A percentile compares a stretch with the other conserved stretches of the same genome.
phyloP scores from a whole-genome alignment of 2,329 filamentous ascomycete genomes.

The Arthrobotrys megalospora region DNA sequence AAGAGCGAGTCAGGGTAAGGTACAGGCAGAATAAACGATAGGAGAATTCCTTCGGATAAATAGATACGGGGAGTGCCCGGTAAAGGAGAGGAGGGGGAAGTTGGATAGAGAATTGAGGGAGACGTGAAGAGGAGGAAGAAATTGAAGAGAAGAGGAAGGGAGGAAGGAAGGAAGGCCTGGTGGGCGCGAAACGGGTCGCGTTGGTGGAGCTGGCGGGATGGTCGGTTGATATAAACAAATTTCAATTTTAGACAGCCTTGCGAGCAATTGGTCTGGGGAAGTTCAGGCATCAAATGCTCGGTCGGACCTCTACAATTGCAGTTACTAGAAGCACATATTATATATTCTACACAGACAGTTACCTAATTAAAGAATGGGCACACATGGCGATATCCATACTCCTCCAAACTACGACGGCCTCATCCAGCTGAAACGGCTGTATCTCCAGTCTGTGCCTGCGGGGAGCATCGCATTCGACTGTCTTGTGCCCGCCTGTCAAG shows the following conservation, averaged over 20 bases:
- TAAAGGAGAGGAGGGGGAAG: neutral
- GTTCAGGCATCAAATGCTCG: slow-evolving; percentile 16
- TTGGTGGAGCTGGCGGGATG: slow-evolving; percentile 9
- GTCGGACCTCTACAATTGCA: no score
- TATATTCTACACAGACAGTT: no score
- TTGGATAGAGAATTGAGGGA: neutral
- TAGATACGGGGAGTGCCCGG: neutral
- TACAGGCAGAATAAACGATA: neutral
- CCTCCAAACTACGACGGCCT: neutral
- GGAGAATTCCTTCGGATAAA: slow-evolving; percentile 21
- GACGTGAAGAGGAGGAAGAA: neutral
- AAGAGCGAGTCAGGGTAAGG: slow-evolving; percentile 13
- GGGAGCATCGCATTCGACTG: slow-evolving; percentile 47
- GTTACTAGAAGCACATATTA: no score
- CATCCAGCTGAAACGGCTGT: slow-evolving; percentile 34
- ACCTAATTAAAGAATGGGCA: neutral
- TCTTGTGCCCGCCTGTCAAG: slow-evolving; percentile 24
- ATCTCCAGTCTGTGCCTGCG: slow-evolving; percentile 54
- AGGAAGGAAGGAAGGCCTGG: slow-evolving; percentile 31
- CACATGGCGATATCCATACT: neutral
- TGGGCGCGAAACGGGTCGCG: slow-evolving; percentile 36
- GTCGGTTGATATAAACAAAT: slow-evolving; percentile 50
- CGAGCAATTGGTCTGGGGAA: neutral
- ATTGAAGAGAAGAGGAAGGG: no score
- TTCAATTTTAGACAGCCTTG: slow-evolving; percentile 13